Evolutionary conservation across 108 stramenopile genomes (phyloP).

Genomic region (Skeletonema marinoi): DNA sequence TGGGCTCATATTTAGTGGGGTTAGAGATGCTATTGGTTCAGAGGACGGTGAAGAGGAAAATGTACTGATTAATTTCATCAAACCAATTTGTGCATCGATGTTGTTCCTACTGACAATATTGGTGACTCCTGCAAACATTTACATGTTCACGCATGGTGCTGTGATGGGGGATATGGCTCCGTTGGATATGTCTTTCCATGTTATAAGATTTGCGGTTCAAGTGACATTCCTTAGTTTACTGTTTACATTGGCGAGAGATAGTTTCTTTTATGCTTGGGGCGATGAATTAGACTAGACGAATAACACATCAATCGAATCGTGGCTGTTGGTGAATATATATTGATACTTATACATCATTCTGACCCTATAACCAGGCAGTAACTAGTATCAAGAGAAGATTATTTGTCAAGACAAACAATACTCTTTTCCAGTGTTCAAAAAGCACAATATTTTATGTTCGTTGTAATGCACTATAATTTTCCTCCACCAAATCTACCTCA

Average conservation of each 20-base stretch:
- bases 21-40: conserved; percentile 18
- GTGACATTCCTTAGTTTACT: conserved; percentile 24
- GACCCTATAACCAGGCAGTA: too few species aligned
- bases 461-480: too few species aligned
- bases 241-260: conserved; percentile 30
- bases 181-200: conserved; percentile 32
- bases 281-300: conserved; percentile 26
- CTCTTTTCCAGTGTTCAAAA: too few species aligned
- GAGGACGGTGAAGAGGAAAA: conserved; percentile 17
- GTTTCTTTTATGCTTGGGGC: conserved; percentile 44
- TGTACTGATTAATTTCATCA: conserved; percentile 9
- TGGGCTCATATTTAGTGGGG: conserved; percentile 47
- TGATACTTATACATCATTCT: too few species aligned
- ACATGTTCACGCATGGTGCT: conserved; percentile 84
- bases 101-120: conserved; percentile 60
- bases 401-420: too few species aligned
- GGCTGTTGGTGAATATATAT: too few species aligned
- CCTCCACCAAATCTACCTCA: too few species aligned
- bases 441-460: too few species aligned
- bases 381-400: too few species aligned
- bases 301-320: too few species aligned
- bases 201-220: conserved; percentile 26
- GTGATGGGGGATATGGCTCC: conserved; percentile 44
- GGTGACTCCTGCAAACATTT: conserved; percentile 85
- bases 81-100: conserved; percentile 56